Conservation (phyloP, 306 rosid species). For the Medicago ruthenica region DNA sequence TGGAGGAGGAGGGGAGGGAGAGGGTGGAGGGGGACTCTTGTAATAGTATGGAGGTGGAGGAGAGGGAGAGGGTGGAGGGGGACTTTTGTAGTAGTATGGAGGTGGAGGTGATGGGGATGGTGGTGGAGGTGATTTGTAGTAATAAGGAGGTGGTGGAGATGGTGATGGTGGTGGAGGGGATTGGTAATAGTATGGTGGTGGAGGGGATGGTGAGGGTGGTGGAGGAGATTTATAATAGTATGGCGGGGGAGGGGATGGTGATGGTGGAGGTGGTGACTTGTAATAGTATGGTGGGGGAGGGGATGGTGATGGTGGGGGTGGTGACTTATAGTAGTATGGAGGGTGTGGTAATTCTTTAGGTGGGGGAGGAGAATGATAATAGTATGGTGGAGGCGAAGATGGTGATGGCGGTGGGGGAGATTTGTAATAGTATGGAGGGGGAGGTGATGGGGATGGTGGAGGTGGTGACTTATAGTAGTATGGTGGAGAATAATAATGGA, state of each 20-base stretch:
- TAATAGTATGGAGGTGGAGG: conserved; percentile 50
- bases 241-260: conserved; percentile 38
- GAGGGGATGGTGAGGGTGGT: conserved; percentile 25
- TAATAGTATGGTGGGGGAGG: conserved; percentile 51
- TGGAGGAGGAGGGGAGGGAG: conserved; percentile 40
- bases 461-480: conserved; percentile 42
- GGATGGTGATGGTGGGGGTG: conserved; percentile 46
- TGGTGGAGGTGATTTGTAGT: conserved; percentile 36
- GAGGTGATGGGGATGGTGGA: conserved; percentile 33
- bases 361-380: conserved; percentile 54
- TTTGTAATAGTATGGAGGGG: conserved; percentile 46
- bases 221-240: conserved; percentile 43
- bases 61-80: conserved; percentile 53
- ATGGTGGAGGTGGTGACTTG: conserved; percentile 49
- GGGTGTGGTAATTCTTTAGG: too few relatives aligned
- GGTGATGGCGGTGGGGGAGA: conserved; percentile 55
- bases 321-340: conserved; percentile 50
- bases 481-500: conserved; percentile 38
- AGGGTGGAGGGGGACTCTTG: conserved; percentile 45
- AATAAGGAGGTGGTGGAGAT: conserved; percentile 35
- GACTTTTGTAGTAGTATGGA: conserved; percentile 33
- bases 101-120: conserved; percentile 2
- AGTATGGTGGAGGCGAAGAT: conserved; percentile 40
- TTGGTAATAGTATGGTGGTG: conserved; percentile 25
- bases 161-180: conserved; percentile 39